These are phyloP conservation scores for Histomonas meleagridis DNA, from an alignment of 208 protist species.

Conservation along the genomic window DNA sequence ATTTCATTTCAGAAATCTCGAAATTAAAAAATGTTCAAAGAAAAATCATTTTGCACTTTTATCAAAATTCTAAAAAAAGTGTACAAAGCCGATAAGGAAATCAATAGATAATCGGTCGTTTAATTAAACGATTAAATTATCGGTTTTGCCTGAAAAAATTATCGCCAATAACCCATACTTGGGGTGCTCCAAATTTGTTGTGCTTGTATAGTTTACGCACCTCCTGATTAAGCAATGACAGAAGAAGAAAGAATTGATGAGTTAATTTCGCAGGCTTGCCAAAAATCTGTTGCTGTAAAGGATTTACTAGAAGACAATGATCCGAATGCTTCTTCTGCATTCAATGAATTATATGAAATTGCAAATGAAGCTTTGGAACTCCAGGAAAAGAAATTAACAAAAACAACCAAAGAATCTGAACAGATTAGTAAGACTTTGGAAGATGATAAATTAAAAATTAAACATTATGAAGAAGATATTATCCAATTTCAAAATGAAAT, in stretches of 20 bases:
- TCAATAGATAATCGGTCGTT: no score
- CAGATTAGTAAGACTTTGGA: background rate
- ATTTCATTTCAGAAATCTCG: no score
- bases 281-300: background rate
- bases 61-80: no score
- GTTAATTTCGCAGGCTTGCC: background rate
- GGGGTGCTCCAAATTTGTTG: no score
- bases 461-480: background rate
- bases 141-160: no score
- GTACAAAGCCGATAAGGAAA: no score
- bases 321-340: background rate
- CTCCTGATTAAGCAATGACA: no score
- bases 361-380: background rate
- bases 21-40: no score
- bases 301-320: background rate
- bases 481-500: background rate
- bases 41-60: no score
- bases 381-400: background rate
- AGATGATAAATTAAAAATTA: background rate
- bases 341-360: background rate
- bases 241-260: background rate
- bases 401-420: background rate
- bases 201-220: no score
- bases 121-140: no score
- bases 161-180: no score